A percentile compares a stretch with the other conserved stretches of the same genome.
Evolutionary conservation across 257 asterid species (phyloP).

Genomic region (Ophiorrhiza pumila): DNA sequence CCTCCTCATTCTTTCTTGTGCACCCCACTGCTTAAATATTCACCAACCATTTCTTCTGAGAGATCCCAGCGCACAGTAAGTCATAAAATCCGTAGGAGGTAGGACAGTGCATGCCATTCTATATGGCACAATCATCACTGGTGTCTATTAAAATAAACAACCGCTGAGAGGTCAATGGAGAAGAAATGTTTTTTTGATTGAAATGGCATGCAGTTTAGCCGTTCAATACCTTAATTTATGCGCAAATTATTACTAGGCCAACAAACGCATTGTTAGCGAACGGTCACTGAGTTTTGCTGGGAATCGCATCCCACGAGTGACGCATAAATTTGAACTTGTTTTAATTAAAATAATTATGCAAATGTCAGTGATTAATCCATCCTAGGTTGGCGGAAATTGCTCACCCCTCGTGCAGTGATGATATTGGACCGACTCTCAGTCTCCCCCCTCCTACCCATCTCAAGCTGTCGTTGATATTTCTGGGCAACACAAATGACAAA

Average conservation of each 20-base stretch:
- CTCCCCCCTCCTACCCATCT: too few species aligned
- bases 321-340: conserved; percentile 13
- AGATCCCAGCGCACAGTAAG: background rate
- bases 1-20: background rate
- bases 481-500: background rate
- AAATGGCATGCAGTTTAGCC: background rate
- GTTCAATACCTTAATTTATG: background rate
- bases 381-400: too few species aligned
- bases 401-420: background rate
- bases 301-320: conserved; percentile 31
- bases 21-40: conserved; percentile 3
- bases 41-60: conserved; percentile 11
- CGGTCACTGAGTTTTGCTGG: conserved; percentile 38
- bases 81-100: conserved; percentile 5
- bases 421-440: background rate
- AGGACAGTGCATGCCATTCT: conserved; percentile 1
- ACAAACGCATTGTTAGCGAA: conserved; percentile 22
- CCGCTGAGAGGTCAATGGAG: background rate
- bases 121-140: background rate
- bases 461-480: background rate
- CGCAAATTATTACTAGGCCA: background rate
- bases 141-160: background rate
- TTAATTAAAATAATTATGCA: background rate
- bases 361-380: background rate
- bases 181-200: background rate